A percentile compares a stretch with the other conserved stretches of the same genome.
phyloP scores from a whole-genome alignment of 1,284 basidiomycete genomes.

The Trametes polyzona region DNA sequence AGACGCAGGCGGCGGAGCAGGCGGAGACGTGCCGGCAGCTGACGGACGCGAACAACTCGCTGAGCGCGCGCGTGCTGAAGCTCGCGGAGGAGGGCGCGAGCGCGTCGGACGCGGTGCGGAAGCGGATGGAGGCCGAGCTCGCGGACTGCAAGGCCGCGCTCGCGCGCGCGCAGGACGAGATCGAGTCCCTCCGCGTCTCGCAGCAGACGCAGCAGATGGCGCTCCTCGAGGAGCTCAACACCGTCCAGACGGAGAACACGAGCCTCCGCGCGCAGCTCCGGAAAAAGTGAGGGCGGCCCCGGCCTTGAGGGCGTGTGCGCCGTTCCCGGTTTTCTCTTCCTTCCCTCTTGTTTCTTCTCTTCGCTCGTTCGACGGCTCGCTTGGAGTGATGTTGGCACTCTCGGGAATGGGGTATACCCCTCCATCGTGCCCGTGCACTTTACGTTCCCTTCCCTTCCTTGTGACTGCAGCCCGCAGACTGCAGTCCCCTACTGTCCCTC shows the following conservation, averaged over 20 bases:
- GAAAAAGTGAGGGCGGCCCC: constrained; percentile 33
- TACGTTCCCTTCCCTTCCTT: too few species aligned
- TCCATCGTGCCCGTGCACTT: neutral
- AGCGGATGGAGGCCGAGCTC: constrained; percentile 52
- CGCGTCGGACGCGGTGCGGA: constrained; percentile 55
- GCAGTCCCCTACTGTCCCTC: neutral
- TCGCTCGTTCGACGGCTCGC: too few species aligned
- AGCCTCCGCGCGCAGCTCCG: constrained; percentile 69
- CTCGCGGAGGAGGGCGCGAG: constrained; percentile 78
- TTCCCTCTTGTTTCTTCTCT: neutral
- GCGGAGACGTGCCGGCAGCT: constrained; percentile 73
- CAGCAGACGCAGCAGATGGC: constrained; percentile 74
- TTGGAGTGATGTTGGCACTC: too few species aligned
- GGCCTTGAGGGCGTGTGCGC: constrained; percentile 12
- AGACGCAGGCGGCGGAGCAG: constrained; percentile 71
- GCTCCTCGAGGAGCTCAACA: constrained; percentile 78
- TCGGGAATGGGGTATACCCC: too few species aligned
- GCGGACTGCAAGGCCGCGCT: constrained; percentile 51
- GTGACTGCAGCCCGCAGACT: neutral
- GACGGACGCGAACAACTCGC: constrained; percentile 73
- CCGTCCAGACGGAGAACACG: constrained; percentile 76
- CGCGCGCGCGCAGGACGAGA: constrained; percentile 37
- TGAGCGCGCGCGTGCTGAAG: constrained; percentile 72
- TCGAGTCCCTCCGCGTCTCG: constrained; percentile 57
- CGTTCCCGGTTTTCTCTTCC: neutral